These are phyloP conservation scores for Endocalyx cinctus DNA, from an alignment of 2,329 filamentous ascomycete species.

Conservation along the genomic window DNA sequence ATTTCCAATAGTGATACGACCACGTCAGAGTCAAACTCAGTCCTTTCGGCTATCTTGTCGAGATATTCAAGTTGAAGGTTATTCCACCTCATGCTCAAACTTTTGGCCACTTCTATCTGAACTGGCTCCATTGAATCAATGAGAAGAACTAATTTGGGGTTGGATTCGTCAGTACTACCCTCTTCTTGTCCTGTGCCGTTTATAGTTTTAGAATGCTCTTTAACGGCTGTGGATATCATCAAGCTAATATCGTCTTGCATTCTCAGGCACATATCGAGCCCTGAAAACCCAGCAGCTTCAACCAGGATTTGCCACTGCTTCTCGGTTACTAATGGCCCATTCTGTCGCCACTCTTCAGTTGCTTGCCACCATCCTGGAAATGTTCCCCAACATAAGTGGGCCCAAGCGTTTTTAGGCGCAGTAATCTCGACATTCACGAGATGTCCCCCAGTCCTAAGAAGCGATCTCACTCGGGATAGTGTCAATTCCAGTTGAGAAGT, in stretches of 20 bases:
- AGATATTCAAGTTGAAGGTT: neutral
- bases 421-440: constrained; percentile 4
- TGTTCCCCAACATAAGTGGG: neutral
- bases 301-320: neutral
- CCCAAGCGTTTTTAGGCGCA: neutral
- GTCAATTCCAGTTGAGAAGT: constrained; percentile 2
- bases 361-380: neutral
- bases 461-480: neutral
- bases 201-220: too few relatives aligned
- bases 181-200: too few relatives aligned
- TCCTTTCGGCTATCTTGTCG: neutral
- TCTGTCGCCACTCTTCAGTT: neutral
- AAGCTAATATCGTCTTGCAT: constrained; percentile 1
- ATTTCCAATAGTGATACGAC: constrained; percentile 1
- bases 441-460: constrained; percentile 5
- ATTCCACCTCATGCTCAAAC: neutral
- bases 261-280: constrained; percentile 1
- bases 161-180: neutral
- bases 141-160: neutral
- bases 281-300: neutral
- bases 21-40: neutral
- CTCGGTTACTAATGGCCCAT: constrained; percentile 1
- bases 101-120: neutral
- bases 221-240: constrained; percentile 1
- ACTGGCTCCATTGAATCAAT: constrained; percentile 1